These are phyloP conservation scores for Lactifluus piperatus DNA, from an alignment of 768 basidiomycete species.

Conservation along the genomic window DNA sequence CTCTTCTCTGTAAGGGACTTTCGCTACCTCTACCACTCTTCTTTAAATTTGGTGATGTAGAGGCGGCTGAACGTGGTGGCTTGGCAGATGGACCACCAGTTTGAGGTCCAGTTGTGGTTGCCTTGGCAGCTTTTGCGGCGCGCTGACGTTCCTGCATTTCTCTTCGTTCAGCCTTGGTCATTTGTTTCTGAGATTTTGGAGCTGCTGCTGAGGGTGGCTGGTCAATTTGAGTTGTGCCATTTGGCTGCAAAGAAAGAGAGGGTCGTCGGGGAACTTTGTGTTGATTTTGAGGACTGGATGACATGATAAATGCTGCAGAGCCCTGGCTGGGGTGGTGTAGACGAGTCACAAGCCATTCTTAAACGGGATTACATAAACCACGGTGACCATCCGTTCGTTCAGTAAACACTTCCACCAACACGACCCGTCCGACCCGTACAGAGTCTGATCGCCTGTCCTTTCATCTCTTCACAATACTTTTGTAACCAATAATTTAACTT, in stretches of 20 bases:
- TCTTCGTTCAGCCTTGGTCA: conserved; percentile 29
- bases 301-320: no score
- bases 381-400: no score
- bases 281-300: background rate
- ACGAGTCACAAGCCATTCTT: background rate
- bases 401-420: no score
- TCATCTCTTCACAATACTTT: background rate
- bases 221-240: background rate
- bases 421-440: no score
- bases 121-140: conserved; percentile 18
- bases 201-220: background rate
- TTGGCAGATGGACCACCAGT: conserved; percentile 2
- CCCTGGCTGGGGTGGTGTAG: no score
- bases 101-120: background rate
- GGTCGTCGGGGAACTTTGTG: background rate
- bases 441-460: no score
- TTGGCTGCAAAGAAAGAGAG: conserved; percentile 4
- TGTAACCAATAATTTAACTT: background rate
- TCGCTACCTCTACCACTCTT: conserved; percentile 3
- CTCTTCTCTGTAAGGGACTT: conserved; percentile 21
- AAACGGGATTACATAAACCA: no score
- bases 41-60: background rate
- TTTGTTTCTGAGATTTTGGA: conserved; percentile 24
- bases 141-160: conserved; percentile 22
- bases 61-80: background rate